Base-by-base conservation (phyloP, 2,329 filamentous ascomycete genomes). In the Metarhizium brunneum region DNA sequence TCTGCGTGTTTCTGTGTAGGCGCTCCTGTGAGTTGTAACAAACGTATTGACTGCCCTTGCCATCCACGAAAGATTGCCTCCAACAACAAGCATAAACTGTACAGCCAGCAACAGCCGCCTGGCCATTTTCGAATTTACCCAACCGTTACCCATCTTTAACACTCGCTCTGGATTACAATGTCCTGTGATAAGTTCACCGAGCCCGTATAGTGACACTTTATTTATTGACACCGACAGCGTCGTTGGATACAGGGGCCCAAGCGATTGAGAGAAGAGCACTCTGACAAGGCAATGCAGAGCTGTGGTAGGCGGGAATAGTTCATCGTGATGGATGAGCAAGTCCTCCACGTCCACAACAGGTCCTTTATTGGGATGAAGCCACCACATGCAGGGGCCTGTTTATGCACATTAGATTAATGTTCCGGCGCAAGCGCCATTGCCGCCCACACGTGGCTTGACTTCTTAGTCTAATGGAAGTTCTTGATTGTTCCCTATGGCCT, bases 401-500 rank as follows among this genome's bases (percentile, higher is more conserved):
- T 25, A 25, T 25, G 25, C 4, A 35, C 32, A 35, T 35, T 35
- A 8, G 10, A 35, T 35, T 11, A 11, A 40, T 40, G 38, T 45
- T 10, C n/a, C 42, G 16, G 42, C 16, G n/a, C 42, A 2, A 18
- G n/a, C n/a, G 45, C 18, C 45, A 48, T 14, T 48, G 20, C 25
- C 45, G 11, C 59, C 52, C 18, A 35, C 50, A 52, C 50, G 50
- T 52, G 50, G 50, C 50, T 20, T 42, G 50, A 52, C 50, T 52
- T 32, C 10, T n/a, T 32, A 13, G 25, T 3, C 3, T 25, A 40
- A 40, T 40, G 50, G 30, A 25, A 50, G 18, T n/a, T 36, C 47
- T 51, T 36, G 35, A 40, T 25, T 40, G 35, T 13, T 16, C 20
- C 45, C 45, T 4, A 3, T 48, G 20, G n/a, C 25, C 20, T 48